Evolutionary conservation across 208 protist genomes (phyloP).

Genomic region (Acanthamoeba healyi): DNA sequence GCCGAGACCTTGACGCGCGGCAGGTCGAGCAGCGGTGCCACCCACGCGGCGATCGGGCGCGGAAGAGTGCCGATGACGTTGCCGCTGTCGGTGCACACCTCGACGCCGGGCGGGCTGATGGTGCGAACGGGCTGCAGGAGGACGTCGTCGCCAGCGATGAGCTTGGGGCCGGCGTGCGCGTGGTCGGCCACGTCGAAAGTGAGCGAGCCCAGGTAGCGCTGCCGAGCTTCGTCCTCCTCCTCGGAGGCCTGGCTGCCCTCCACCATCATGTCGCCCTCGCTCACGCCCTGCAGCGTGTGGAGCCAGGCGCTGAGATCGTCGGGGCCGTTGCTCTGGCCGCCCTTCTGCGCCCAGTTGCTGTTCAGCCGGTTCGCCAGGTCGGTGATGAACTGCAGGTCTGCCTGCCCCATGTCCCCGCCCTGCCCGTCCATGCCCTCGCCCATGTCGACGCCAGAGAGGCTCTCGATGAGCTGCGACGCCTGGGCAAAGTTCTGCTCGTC

Average conservation of each 20-base stretch:
- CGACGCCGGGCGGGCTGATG: slow-evolving; percentile 4
- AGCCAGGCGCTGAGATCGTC: slow-evolving; percentile 21
- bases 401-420: neutral
- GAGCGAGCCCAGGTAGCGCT: slow-evolving; percentile 45
- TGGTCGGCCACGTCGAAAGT: slow-evolving; percentile 56
- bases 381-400: slow-evolving; percentile 37
- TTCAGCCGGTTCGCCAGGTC: slow-evolving; percentile 44
- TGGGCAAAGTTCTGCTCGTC: slow-evolving; percentile 63
- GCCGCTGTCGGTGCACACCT: neutral
- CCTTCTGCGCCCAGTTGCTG: slow-evolving; percentile 45
- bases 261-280: slow-evolving; percentile 15
- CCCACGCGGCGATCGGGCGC: neutral
- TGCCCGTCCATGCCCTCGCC: neutral
- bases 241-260: slow-evolving; percentile 10
- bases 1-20: slow-evolving; percentile 33
- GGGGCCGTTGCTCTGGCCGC: neutral
- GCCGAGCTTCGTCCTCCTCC: neutral
- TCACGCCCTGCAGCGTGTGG: neutral
- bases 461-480: slow-evolving; percentile 62
- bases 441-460: slow-evolving; percentile 34
- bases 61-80: slow-evolving; percentile 24
- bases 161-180: neutral
- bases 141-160: slow-evolving; percentile 56
- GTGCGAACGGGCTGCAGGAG: neutral
- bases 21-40: slow-evolving; percentile 29